Conservation (phyloP, 257 asterid species). For the Solanum chmielewskii region DNA sequence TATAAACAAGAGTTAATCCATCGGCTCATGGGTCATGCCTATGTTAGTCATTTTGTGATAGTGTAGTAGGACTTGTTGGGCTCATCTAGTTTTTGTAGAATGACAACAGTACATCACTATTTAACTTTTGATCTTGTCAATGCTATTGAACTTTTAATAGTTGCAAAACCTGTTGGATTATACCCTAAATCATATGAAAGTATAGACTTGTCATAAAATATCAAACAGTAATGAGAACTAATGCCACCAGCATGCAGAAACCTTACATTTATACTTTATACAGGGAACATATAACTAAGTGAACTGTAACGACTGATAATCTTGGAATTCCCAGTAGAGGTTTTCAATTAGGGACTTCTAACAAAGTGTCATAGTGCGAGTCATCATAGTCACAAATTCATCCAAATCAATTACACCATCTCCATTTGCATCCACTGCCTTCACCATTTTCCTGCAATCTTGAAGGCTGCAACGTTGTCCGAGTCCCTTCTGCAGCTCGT, state of each 20-base stretch:
- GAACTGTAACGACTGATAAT: background rate
- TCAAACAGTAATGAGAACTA: background rate
- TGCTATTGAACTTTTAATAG: background rate
- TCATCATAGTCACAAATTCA: constrained; percentile 82
- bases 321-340: background rate
- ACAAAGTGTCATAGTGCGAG: constrained; percentile 34
- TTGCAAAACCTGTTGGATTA: background rate
- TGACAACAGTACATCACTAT: background rate
- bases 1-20: background rate
- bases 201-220: background rate
- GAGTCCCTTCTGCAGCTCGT: constrained; percentile 43
- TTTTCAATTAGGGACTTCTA: background rate
- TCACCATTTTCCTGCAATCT: constrained; percentile 77
- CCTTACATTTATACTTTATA: background rate
- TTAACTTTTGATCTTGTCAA: background rate
- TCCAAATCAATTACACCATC: constrained; percentile 89
- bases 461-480: constrained; percentile 54
- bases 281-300: background rate
- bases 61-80: background rate
- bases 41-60: background rate
- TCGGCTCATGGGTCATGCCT: background rate
- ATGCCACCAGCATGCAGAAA: background rate
- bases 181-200: background rate
- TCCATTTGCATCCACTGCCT: constrained; percentile 71
- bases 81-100: background rate